phyloP scores from a whole-genome alignment of 495 filamentous ascomycete species.

The Aspergillus baeticus region DNA sequence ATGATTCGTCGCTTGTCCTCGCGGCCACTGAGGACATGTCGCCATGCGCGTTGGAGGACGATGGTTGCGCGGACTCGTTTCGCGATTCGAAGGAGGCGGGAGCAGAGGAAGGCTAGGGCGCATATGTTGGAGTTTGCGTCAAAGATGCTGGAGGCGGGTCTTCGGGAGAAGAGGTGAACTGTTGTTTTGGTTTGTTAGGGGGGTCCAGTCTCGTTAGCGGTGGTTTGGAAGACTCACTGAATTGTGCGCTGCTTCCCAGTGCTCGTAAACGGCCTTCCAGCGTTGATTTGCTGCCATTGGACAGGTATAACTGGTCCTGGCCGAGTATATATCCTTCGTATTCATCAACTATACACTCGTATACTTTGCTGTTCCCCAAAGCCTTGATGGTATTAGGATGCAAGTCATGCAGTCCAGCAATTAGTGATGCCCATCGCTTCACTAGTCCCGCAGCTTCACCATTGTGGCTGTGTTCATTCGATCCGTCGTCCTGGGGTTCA shows the following conservation, averaged over 20 bases:
- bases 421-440: slow-evolving; percentile 52
- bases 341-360: slow-evolving; percentile 58
- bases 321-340: slow-evolving; percentile 45
- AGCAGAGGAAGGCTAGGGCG: slow-evolving; percentile 61
- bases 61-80: slow-evolving; percentile 43
- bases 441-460: slow-evolving; percentile 44
- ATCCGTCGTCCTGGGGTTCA: slow-evolving; percentile 9
- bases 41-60: slow-evolving; percentile 45
- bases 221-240: slow-evolving; percentile 35
- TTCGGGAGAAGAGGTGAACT: slow-evolving; percentile 34
- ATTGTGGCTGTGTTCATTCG: slow-evolving; percentile 16
- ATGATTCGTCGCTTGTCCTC: slow-evolving; percentile 34
- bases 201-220: neutral
- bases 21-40: slow-evolving; percentile 28
- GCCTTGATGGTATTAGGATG: slow-evolving; percentile 59
- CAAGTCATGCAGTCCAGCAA: slow-evolving; percentile 47
- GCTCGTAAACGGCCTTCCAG: slow-evolving; percentile 30
- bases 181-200: slow-evolving; percentile 12
- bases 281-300: slow-evolving; percentile 2
- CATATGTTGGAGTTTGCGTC: slow-evolving; percentile 52
- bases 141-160: slow-evolving; percentile 36
- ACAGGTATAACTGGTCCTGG: neutral
- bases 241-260: slow-evolving; percentile 42
- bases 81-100: slow-evolving; percentile 55
- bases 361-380: slow-evolving; percentile 57